Percentiles rank a stretch among this genome's conserved stretches.
Evolutionary conservation across 2,329 filamentous ascomycete species (phyloP).

Genomic region (Bipolaris bicolor): DNA sequence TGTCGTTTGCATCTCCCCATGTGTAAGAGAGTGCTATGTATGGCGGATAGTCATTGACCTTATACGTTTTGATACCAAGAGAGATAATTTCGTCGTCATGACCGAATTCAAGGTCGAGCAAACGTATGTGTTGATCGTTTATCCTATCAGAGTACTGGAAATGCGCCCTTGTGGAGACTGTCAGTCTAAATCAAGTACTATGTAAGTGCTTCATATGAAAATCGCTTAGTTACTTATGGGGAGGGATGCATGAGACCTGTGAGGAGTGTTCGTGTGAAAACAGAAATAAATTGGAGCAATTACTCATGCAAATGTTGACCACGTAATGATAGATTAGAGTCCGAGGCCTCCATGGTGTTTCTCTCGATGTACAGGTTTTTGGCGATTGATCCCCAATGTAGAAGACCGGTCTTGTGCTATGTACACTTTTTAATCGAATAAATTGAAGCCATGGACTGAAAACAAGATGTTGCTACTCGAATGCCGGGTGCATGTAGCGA

Average conservation of each 20-base stretch:
- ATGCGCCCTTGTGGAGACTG: not conserved
- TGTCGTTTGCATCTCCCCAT: constrained; percentile 1
- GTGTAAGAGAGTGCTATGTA: constrained; percentile 1
- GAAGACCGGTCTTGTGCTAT: too few species aligned
- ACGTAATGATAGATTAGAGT: not conserved
- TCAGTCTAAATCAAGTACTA: not conserved
- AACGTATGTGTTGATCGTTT: not conserved
- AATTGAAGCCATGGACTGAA: not conserved
- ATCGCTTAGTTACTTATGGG: not conserved
- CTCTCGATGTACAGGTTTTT: too few species aligned
- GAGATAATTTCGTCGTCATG: not conserved
- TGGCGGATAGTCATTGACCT: not conserved
- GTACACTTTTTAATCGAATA: not conserved
- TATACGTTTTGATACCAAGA: not conserved
- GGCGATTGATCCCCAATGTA: too few species aligned
- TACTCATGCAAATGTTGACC: not conserved
- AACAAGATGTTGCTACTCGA: not conserved
- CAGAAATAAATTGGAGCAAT: not conserved
- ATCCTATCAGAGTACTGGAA: constrained; percentile 1
- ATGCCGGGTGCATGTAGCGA: not conserved
- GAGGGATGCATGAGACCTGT: not conserved
- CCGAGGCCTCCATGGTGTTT: not conserved
- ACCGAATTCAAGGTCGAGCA: constrained; percentile 1
- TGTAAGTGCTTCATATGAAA: not conserved
- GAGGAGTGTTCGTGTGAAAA: not conserved